Percentiles rank a stretch among this genome's conserved stretches.
These are phyloP conservation scores for Iodosphaeria phyllophila DNA, from an alignment of 2,329 filamentous ascomycete species.

Conservation along the genomic window DNA sequence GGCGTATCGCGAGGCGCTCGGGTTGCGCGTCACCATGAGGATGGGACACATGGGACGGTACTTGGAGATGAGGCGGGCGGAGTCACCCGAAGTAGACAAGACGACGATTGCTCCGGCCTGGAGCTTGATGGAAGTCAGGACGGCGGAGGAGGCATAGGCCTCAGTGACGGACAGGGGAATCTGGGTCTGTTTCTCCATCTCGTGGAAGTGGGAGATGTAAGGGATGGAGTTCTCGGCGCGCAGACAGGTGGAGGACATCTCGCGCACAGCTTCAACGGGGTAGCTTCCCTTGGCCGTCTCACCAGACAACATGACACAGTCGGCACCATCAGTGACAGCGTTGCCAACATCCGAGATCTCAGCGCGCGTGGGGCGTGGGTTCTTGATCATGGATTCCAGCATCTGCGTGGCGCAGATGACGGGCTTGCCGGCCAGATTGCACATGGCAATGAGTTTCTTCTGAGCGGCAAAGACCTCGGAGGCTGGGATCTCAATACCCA, in stretches of 20 bases:
- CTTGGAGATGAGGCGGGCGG: slow-evolving; percentile 89
- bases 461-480: slow-evolving; percentile 97
- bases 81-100: slow-evolving; percentile 86
- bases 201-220: slow-evolving; percentile 92
- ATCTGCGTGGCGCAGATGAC: slow-evolving; percentile 99
- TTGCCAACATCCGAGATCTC: slow-evolving; percentile 98
- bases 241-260: slow-evolving; percentile 98
- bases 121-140: slow-evolving; percentile 87
- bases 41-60: slow-evolving; percentile 98
- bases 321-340: slow-evolving; percentile 89
- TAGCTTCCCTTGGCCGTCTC: slow-evolving; percentile 98
- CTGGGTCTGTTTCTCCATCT: slow-evolving; percentile 68
- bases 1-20: slow-evolving; percentile 68
- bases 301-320: slow-evolving; percentile 99
- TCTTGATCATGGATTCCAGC: slow-evolving; percentile 99
- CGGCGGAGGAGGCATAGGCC: slow-evolving; percentile 92
- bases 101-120: slow-evolving; percentile 94
- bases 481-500: slow-evolving; percentile 96
- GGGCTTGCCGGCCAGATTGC: slow-evolving; percentile 97
- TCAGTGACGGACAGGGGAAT: slow-evolving; percentile 77
- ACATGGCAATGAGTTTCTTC: slow-evolving; percentile 99
- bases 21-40: slow-evolving; percentile 93
- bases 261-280: slow-evolving; percentile 74
- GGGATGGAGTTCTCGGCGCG: slow-evolving; percentile 94
- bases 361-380: slow-evolving; percentile 90